Percentiles rank a stretch among this genome's conserved stretches.
Conservation (phyloP, 1,284 basidiomycete genomes). For the Thecaphora frezii region DNA sequence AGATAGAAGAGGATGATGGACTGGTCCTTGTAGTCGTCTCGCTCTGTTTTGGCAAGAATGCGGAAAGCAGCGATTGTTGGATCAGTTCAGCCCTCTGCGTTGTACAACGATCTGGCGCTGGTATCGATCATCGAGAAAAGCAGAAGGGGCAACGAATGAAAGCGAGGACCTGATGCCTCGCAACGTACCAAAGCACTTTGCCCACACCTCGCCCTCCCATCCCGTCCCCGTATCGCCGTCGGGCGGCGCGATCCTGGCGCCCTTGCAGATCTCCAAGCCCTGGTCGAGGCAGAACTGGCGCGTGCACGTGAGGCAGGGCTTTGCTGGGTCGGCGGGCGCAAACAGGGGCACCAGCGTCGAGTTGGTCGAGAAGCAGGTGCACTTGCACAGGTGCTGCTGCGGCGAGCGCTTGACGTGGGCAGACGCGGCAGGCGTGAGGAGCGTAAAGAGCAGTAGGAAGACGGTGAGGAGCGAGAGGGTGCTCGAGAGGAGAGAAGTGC, state of each 20-base stretch:
- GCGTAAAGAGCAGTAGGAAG: constrained; percentile 12
- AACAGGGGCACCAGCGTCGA: constrained; percentile 56
- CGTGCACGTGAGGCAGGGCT: constrained; percentile 56
- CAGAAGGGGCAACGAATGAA: too few relatives aligned
- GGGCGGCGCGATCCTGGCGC: constrained; percentile 47
- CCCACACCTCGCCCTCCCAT: constrained; percentile 58
- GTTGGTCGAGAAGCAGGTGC: constrained; percentile 58
- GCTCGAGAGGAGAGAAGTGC: constrained; percentile 8
- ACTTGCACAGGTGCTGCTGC: constrained; percentile 54
- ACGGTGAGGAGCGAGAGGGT: constrained; percentile 17
- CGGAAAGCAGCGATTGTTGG: not conserved
- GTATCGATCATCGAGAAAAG: too few relatives aligned
- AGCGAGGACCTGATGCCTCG: too few relatives aligned
- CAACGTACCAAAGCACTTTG: constrained; percentile 54
- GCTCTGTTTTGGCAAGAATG: constrained; percentile 18
- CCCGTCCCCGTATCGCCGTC: constrained; percentile 57
- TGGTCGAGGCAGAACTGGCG: constrained; percentile 57
- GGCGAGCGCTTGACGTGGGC: constrained; percentile 6
- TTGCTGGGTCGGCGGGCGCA: constrained; percentile 31
- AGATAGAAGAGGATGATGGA: constrained; percentile 52
- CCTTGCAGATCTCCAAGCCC: constrained; percentile 49
- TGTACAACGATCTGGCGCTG: too few relatives aligned
- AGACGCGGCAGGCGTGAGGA: constrained; percentile 7
- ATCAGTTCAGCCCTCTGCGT: too few relatives aligned
- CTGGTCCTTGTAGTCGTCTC: constrained; percentile 53